phyloP scores from a whole-genome alignment of 2,329 filamentous ascomycete genomes.

The Beauveria brongniartii region DNA sequence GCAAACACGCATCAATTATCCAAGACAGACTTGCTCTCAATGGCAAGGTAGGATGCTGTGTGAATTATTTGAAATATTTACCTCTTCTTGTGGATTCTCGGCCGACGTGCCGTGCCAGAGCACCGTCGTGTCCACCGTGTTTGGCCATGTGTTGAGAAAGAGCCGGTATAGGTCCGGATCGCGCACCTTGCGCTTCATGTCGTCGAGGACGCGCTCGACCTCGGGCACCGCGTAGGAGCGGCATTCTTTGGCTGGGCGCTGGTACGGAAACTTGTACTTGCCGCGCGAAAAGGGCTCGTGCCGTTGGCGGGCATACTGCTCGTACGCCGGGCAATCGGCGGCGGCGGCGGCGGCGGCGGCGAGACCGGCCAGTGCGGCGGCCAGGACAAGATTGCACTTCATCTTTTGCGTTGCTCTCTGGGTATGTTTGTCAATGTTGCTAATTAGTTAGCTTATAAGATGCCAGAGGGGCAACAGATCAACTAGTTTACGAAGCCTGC shows the following conservation, averaged over 20 bases:
- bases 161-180: conserved; percentile 69
- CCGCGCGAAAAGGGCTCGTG: conserved; percentile 73
- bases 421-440: too few species aligned
- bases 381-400: conserved; percentile 1
- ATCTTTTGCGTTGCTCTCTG: background rate
- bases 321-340: conserved; percentile 27
- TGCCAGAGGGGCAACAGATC: background rate
- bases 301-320: conserved; percentile 24
- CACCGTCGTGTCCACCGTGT: conserved; percentile 67
- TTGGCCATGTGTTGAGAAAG: conserved; percentile 66
- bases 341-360: conserved; percentile 18
- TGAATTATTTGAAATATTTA: conserved; percentile 10
- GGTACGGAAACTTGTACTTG: conserved; percentile 66
- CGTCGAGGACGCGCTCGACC: conserved; percentile 67
- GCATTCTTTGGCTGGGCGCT: conserved; percentile 67
- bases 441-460: too few species aligned
- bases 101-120: conserved; percentile 56
- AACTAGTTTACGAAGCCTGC: background rate
- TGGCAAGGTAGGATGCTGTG: background rate
- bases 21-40: conserved; percentile 17
- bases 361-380: conserved; percentile 9
- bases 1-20: too few species aligned
- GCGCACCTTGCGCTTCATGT: conserved; percentile 59
- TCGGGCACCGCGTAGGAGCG: conserved; percentile 71
- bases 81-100: conserved; percentile 52